Percentiles rank a stretch among this genome's conserved stretches.
These are phyloP conservation scores for Lactarius deliciosus DNA, from an alignment of 768 basidiomycete genomes.

Conservation along the genomic window DNA sequence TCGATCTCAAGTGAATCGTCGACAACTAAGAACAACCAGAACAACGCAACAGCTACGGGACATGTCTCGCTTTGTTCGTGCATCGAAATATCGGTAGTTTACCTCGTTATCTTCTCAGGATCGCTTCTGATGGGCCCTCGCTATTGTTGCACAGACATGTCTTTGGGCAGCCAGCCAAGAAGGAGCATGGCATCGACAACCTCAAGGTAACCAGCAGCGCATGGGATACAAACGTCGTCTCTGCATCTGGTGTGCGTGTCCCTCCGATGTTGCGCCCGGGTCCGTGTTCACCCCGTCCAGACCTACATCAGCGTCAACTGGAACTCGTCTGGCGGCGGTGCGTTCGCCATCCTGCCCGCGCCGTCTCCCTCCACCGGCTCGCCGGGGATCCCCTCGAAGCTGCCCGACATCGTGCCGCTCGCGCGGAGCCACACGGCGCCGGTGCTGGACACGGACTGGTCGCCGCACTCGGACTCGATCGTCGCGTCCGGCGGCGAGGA, in stretches of 20 bases:
- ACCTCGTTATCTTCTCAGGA: conserved; percentile 9
- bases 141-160: conserved; percentile 62
- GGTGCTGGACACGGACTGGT: conserved; percentile 96
- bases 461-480: conserved; percentile 86
- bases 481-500: conserved; percentile 95
- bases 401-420: conserved; percentile 91
- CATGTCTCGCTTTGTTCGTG: conserved; percentile 85
- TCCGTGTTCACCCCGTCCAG: conserved; percentile 22
- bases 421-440: conserved; percentile 82
- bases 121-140: conserved; percentile 12
- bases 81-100: conserved; percentile 82
- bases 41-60: not conserved
- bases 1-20: not conserved
- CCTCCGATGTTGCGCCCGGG: conserved; percentile 4
- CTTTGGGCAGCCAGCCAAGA: conserved; percentile 86
- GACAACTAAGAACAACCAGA: conserved; percentile 3
- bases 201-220: conserved; percentile 85
- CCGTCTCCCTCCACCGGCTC: conserved; percentile 65
- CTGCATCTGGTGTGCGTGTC: conserved; percentile 71
- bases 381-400: conserved; percentile 64
- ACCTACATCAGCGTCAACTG: conserved; percentile 90
- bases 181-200: conserved; percentile 78
- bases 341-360: conserved; percentile 90
- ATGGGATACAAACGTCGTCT: conserved; percentile 94
- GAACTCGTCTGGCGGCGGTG: conserved; percentile 89